Conservation (phyloP, 1,284 basidiomycete genomes). For the Ceratobasidium sp. region DNA sequence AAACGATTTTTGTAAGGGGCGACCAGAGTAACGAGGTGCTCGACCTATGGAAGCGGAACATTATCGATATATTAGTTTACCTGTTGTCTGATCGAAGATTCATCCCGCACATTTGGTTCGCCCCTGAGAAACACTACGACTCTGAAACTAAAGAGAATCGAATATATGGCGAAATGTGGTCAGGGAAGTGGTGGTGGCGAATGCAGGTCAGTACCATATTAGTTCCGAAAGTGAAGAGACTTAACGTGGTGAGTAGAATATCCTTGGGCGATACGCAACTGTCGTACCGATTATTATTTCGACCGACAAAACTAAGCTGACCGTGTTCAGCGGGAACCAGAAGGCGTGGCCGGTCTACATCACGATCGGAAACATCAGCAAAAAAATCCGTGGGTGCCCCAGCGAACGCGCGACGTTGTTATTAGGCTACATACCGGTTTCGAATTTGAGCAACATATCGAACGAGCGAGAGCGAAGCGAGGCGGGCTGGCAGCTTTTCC, state of each 20-base stretch:
- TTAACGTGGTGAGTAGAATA: conserved; percentile 23
- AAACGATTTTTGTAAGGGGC: conserved; percentile 51
- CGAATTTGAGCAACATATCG: not conserved
- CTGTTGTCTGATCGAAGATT: conserved; percentile 38
- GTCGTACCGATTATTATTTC: not conserved
- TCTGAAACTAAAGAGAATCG: not conserved
- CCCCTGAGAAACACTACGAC: conserved; percentile 11
- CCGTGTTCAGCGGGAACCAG: conserved; percentile 6
- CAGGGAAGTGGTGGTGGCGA: conserved; percentile 45
- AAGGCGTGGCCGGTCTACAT: conserved; percentile 23
- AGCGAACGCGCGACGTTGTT: conserved; percentile 27
- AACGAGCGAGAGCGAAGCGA: not conserved
- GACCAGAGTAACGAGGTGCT: conserved; percentile 51
- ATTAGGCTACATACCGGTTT: conserved; percentile 45
- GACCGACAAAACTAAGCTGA: conserved; percentile 19
- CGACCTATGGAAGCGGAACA: conserved; percentile 56
- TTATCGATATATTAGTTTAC: conserved; percentile 56
- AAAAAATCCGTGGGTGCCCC: not conserved
- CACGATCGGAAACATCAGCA: conserved; percentile 47
- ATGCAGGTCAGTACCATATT: conserved; percentile 30
- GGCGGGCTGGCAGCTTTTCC: conserved; percentile 48
- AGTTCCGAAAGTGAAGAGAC: too few species aligned
- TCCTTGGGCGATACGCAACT: conserved; percentile 5
- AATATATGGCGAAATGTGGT: conserved; percentile 42
- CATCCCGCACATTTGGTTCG: conserved; percentile 11